Conservation (phyloP, 2,329 filamentous ascomycete genomes). For the Alternaria hordeiaustralica region DNA sequence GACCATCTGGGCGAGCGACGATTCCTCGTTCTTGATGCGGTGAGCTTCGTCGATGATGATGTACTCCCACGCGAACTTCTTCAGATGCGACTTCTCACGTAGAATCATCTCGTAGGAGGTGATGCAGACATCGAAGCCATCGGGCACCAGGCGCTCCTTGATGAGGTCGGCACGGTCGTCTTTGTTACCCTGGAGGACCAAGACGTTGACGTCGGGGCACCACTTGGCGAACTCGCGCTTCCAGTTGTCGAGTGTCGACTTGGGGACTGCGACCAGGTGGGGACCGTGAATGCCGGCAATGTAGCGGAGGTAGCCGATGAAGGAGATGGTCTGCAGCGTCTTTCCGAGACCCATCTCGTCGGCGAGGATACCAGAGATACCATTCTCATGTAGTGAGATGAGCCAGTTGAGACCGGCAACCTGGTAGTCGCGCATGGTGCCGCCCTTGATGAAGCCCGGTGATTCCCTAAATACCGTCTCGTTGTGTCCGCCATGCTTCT, state of each 20-base stretch:
- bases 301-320: conserved; percentile 92
- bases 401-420: conserved; percentile 96
- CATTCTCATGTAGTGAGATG: conserved; percentile 96
- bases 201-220: conserved; percentile 94
- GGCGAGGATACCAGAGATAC: conserved; percentile 95
- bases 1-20: conserved; percentile 94
- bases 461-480: conserved; percentile 89
- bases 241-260: conserved; percentile 98
- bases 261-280: conserved; percentile 90
- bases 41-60: conserved; percentile 99
- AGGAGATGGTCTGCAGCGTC: conserved; percentile 96
- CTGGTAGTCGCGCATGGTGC: conserved; percentile 95
- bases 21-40: conserved; percentile 99
- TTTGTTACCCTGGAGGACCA: conserved; percentile 93
- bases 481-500: conserved; percentile 83
- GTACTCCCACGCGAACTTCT: conserved; percentile 99
- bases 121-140: conserved; percentile 97
- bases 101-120: conserved; percentile 99
- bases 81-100: conserved; percentile 89
- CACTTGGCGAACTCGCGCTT: conserved; percentile 90
- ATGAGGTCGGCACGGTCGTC: conserved; percentile 90
- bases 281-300: conserved; percentile 88
- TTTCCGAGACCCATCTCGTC: conserved; percentile 99
- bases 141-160: conserved; percentile 86
- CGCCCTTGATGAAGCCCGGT: conserved; percentile 82